Base-by-base conservation (phyloP, 768 basidiomycete genomes). In the Ramaria rubella region DNA sequence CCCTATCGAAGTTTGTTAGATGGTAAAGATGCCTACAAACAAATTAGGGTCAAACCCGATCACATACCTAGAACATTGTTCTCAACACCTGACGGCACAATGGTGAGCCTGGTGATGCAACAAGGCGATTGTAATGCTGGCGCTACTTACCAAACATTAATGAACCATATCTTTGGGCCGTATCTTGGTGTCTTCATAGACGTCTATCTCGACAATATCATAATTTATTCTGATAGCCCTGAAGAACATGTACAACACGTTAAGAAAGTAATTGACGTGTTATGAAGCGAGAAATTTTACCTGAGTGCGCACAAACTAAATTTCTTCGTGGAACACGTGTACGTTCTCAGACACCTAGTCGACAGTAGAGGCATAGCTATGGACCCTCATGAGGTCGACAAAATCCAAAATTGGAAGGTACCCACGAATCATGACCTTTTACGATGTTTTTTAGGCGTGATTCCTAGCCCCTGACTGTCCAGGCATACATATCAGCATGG, bases 61-160 rank as follows among this genome's bases (percentile, higher is more conserved):
- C 26, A 60, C 11, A 56, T 63, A 11, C 19, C n/a, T 21, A 48
- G 55, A 14, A 60, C 61, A 5, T 44, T 55, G 0, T 74, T 80
- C 1, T 63, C 72, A 0, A 79, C 72, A 0, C 63, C 68, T 0
- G 62, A 65, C 31, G 75, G 77, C 0, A 75, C 71, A 1, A 74
- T 71, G 57, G 30, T 73, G 1, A 75, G 74, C 23, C 55, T 63
- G 3, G 71, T 73, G 1, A 72, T 76, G 69, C 78, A 74, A 55
- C 71, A 73, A 42, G 75, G 75, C 0, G 72, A 80, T 51, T 75
- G 73, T 45, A 79, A 80, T 58, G 71, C 72, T 0, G 76, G 73
- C 0, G 19, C 52, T 21, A 53, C 52, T 2, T 53, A 45, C 27
- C 52, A 53, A 23, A 53, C 7, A 4, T 38, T 53, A 26, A 66